Base-by-base conservation (phyloP, 2,329 filamentous ascomycete species). In the Stachybotrys chlorohalonatus region DNA sequence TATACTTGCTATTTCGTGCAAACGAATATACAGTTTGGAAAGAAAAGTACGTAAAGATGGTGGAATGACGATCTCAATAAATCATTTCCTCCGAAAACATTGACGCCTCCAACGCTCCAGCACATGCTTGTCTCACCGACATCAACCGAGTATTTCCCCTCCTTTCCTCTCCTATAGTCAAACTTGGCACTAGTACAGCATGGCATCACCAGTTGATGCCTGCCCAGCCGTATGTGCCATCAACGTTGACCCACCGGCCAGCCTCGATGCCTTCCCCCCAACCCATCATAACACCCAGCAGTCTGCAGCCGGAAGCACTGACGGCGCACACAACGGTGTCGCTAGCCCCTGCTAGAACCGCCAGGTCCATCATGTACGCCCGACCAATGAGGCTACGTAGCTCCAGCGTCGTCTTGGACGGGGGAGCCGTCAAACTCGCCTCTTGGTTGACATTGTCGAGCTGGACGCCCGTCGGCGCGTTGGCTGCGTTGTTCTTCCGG, bases 251-350 rank as follows among this genome's bases (percentile, higher is more conserved):
- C 88, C 90, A 95, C 49, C 77, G 75, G 1, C 76, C 78, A 16
- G 76, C 68, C 39, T 74, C 74, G 57, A 90, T 77, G 6, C 80
- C 83, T 32, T 75, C 77, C 45, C 92, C 86, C 88, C 89, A 92
- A 0, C 90, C 90, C 83, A 94, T 84, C 85, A 95, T 91, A 47
- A 95, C 89, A 2, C 82, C 90, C 58, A 95, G 67, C 53, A 95
- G 64, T 24, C 89, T 80, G 67, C 90, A 95, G 0, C 82, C 83
- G 70, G 78, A 82, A 39, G 85, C 82, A 61, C 86, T 89, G 30
- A 92, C 85, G 3, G 85, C 87, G 64, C 90, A 95, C 1, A 95
- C 79, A 7, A 94, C 77, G 11, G 75, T 78, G 66, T 94, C 89
- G 54, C 81, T 83, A 15, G 82, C 80, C 31, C 79, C 76, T 0